Base-by-base conservation (phyloP, 2,329 filamentous ascomycete genomes). In the Epichloe brachyelytri region DNA sequence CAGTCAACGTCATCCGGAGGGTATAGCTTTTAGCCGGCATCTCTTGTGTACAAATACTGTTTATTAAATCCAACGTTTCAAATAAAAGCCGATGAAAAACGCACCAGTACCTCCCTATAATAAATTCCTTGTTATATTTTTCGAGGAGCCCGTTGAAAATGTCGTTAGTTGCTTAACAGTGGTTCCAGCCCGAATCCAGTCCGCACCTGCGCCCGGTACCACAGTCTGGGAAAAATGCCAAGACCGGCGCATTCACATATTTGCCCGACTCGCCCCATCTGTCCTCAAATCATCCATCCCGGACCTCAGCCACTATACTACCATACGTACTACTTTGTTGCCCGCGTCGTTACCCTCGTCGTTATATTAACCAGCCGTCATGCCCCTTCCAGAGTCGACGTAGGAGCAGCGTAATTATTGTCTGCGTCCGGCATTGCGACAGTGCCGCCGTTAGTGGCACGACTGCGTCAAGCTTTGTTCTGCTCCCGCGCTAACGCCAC, bases 191-290 rank as follows among this genome's bases (percentile, higher is more conserved):
- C 20, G 40, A 43, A 26, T 15, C 19, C 8, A 17, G 45, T 46
- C 7, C 36, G 26, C 36, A 19, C 19, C 14, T 46, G 43, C 6
- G 22, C 14, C 41, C 48, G 20, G 40, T 33, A 39, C 43, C 39
- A 41, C 39, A 37, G 39, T 33, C 48, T 22, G 40, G 20, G 44
- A 43, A 48, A 50, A 46, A n/a, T 36, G 43, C 36, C 47, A 2
- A 10, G 22, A 20, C 46, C 15, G 47, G 46, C 47, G 51, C 51
- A 52, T 50, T 53, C 48, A 46, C 48, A 46, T 34, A 47, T 40
- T 51, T 51, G 41, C 49, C 49, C 45, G 30, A 43, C 41, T 51
- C 36, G 34, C 34, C 30, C 51, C 47, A 52, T 54, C 46, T 54
- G 50, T 55, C 50, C 46, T 51, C 46, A 48, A 48, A 48, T 41